phyloP scores from a whole-genome alignment of 352 stramenopile species.

The Globisporangium orthogonon region DNA sequence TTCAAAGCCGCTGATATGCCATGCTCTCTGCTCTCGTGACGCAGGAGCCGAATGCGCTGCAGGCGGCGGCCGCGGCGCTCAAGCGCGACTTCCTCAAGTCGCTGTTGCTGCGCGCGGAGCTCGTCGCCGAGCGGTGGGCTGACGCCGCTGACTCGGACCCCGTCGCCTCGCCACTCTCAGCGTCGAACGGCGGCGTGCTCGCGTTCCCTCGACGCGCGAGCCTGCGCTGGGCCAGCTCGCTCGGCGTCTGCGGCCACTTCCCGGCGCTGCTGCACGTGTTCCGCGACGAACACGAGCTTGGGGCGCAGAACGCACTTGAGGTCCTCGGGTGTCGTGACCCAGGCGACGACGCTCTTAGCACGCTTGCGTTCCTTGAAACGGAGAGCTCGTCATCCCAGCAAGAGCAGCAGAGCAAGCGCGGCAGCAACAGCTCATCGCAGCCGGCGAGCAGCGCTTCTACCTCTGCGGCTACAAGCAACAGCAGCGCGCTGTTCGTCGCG shows the following conservation, averaged over 20 bases:
- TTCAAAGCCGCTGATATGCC: background rate
- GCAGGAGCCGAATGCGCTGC: slow-evolving; percentile 19
- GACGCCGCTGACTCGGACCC: background rate
- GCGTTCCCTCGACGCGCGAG: slow-evolving; percentile 35
- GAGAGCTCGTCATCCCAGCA: slow-evolving; percentile 11
- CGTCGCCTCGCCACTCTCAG: slow-evolving; percentile 14
- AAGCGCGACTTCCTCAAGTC: slow-evolving; percentile 72
- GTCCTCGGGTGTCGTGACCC: slow-evolving; percentile 27
- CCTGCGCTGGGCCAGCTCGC: slow-evolving; percentile 30
- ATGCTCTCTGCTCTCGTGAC: background rate
- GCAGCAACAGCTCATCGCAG: background rate
- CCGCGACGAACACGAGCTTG: slow-evolving; percentile 21
- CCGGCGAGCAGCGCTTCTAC: slow-evolving; percentile 9
- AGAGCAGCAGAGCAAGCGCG: background rate
- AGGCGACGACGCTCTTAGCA: slow-evolving; percentile 5
- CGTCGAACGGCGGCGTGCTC: slow-evolving; percentile 23
- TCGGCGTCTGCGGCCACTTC: slow-evolving; percentile 14
- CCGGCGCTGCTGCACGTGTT: slow-evolving; percentile 39
- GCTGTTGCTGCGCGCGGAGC: slow-evolving; percentile 40
- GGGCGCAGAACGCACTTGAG: slow-evolving; percentile 50
- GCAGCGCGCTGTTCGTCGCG: slow-evolving; percentile 21
- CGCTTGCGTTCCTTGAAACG: slow-evolving; percentile 10
- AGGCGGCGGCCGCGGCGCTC: slow-evolving; percentile 37
- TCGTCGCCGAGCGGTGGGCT: slow-evolving; percentile 31
- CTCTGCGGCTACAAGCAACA: slow-evolving; percentile 1